Evolutionary conservation across 2,329 filamentous ascomycete species (phyloP).

Genomic region (Simplicillium sp.): DNA sequence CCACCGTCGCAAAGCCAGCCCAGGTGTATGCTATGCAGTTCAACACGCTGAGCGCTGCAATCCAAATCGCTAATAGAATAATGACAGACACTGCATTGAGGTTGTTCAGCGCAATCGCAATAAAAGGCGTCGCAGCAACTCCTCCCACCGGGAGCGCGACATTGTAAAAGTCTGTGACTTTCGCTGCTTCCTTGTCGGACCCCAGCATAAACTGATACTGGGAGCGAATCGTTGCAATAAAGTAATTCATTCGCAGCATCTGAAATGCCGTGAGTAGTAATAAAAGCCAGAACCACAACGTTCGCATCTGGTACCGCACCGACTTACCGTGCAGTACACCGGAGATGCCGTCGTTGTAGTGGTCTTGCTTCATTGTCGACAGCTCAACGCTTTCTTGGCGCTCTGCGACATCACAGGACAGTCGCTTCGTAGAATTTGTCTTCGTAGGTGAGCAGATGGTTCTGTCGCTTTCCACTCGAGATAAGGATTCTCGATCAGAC

Average conservation of each 20-base stretch:
- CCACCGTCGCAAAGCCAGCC: conserved; percentile 57
- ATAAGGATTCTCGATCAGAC: conserved; percentile 33
- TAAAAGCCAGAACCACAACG: conserved; percentile 65
- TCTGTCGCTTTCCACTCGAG: conserved; percentile 29
- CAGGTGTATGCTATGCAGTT: conserved; percentile 54
- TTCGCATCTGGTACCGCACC: conserved; percentile 53
- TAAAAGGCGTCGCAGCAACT: conserved; percentile 60
- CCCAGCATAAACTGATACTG: conserved; percentile 62
- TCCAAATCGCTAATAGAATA: background rate
- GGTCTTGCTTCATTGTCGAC: conserved; percentile 46
- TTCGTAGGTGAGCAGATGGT: conserved; percentile 37
- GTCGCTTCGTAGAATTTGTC: conserved; percentile 47
- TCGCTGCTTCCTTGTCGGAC: conserved; percentile 26
- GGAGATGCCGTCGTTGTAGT: conserved; percentile 53
- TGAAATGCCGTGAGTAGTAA: conserved; percentile 51
- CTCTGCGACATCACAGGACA: conserved; percentile 48
- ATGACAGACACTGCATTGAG: conserved; percentile 48
- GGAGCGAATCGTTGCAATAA: conserved; percentile 56
- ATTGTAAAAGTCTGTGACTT: conserved; percentile 32
- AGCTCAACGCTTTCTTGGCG: conserved; percentile 44
- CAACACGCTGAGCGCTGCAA: conserved; percentile 36
- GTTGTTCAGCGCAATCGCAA: conserved; percentile 59
- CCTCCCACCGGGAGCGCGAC: conserved; percentile 56
- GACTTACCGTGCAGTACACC: conserved; percentile 60
- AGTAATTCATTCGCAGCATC: conserved; percentile 62